Evolutionary conservation across 1,284 basidiomycete genomes (phyloP).

Genomic region (Irpex lacteus): DNA sequence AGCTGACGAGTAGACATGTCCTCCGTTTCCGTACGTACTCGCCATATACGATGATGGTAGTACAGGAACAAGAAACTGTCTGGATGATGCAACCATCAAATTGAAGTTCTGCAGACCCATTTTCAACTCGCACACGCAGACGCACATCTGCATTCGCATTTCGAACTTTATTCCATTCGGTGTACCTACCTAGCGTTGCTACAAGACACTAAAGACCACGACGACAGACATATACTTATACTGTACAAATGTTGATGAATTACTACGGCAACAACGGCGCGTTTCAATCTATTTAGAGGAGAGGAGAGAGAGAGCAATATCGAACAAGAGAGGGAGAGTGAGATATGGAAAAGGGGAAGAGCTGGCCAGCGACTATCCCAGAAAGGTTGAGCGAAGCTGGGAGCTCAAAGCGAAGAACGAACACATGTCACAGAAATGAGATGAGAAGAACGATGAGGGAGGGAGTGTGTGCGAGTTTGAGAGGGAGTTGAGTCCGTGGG

Average conservation of each 20-base stretch:
- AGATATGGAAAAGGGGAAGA: not conserved
- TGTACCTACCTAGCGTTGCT: not conserved
- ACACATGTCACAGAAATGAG: not conserved
- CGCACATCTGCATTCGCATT: too few relatives aligned
- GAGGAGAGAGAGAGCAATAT: not conserved
- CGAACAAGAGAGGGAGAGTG: not conserved
- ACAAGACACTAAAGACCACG: not conserved
- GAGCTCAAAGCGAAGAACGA: not conserved
- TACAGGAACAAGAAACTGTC: too few relatives aligned
- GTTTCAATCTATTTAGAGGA: not conserved
- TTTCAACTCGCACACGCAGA: too few relatives aligned
- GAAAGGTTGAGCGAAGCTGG: not conserved
- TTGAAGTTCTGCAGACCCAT: too few relatives aligned
- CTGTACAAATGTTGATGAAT: not conserved
- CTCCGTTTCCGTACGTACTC: too few relatives aligned
- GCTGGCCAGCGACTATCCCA: not conserved
- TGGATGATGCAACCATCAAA: too few relatives aligned
- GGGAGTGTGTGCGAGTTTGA: not conserved
- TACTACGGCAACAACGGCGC: not conserved
- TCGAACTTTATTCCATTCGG: not conserved
- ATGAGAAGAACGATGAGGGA: not conserved
- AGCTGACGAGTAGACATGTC: too few relatives aligned
- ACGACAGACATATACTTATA: not conserved
- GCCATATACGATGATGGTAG: too few relatives aligned
- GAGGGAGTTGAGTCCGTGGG: not conserved